Percentiles rank a stretch among this genome's conserved stretches.
Evolutionary conservation across 768 basidiomycete species (phyloP).

Genomic region (Pleurotus salmoneostramineus): DNA sequence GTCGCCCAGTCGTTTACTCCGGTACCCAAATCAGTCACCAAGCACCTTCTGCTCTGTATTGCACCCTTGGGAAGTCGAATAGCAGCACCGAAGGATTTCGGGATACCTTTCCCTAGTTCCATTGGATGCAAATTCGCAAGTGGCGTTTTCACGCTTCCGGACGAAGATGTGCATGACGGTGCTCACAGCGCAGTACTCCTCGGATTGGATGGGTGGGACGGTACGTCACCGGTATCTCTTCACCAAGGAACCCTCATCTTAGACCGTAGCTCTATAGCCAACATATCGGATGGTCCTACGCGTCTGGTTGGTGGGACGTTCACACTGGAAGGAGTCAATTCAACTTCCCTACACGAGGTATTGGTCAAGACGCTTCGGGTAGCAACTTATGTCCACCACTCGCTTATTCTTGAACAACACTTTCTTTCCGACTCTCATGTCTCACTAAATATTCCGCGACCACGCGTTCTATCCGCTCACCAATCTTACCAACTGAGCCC

Average conservation of each 20-base stretch:
- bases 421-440: conserved; percentile 48
- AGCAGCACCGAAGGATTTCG: conserved; percentile 27
- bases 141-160: conserved; percentile 33
- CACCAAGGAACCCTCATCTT: background rate
- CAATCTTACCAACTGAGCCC: background rate
- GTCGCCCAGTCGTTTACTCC: conserved; percentile 15
- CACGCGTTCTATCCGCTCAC: conserved; percentile 30
- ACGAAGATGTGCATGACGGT: conserved; percentile 14
- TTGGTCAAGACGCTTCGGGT: conserved; percentile 49
- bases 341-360: conserved; percentile 34
- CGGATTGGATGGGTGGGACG: conserved; percentile 48
- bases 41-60: conserved; percentile 52
- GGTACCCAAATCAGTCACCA: conserved; percentile 19
- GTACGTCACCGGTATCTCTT: conserved; percentile 29
- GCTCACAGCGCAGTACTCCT: conserved; percentile 31
- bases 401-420: conserved; percentile 59
- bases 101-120: conserved; percentile 32
- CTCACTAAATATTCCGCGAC: conserved; percentile 22
- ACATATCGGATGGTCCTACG: conserved; percentile 15
- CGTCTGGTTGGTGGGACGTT: conserved; percentile 63
- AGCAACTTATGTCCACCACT: conserved; percentile 49
- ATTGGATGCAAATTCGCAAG: conserved; percentile 43
- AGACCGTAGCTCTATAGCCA: background rate
- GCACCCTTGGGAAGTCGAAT: conserved; percentile 30
- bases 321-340: conserved; percentile 41